phyloP scores from a whole-genome alignment of 768 basidiomycete species.

The Leucosporidium creatinivorum region DNA sequence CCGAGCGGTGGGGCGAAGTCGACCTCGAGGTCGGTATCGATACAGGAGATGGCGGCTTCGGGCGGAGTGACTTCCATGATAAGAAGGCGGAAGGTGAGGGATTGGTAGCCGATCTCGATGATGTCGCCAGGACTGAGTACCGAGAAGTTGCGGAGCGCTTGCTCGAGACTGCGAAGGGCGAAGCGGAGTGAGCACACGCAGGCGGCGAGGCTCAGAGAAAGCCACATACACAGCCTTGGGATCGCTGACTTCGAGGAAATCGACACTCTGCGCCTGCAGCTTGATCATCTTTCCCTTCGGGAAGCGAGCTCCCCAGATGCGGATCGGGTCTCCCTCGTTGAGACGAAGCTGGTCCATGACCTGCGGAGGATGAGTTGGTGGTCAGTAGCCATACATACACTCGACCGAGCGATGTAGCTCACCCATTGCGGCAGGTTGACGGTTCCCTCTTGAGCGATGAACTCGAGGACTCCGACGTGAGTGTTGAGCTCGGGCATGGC shows the following conservation, averaged over 20 bases:
- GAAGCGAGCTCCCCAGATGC: slow-evolving; percentile 78
- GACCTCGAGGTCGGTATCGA: slow-evolving; percentile 96
- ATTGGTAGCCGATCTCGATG: slow-evolving; percentile 96
- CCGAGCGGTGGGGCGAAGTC: slow-evolving; percentile 80
- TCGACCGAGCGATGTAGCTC: slow-evolving; percentile 22
- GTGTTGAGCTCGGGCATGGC: slow-evolving; percentile 68
- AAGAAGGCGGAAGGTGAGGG: slow-evolving; percentile 85
- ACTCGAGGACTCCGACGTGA: slow-evolving; percentile 95
- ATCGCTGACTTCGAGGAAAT: slow-evolving; percentile 95
- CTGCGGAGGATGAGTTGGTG: slow-evolving; percentile 31
- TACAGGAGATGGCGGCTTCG: slow-evolving; percentile 74
- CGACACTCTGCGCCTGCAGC: slow-evolving; percentile 86
- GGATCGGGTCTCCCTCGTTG: slow-evolving; percentile 89
- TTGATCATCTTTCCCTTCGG: slow-evolving; percentile 94
- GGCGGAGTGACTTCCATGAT: slow-evolving; percentile 89
- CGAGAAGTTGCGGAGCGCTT: slow-evolving; percentile 86
- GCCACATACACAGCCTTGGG: slow-evolving; percentile 86
- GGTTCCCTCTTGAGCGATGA: slow-evolving; percentile 92
- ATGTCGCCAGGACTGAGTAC: slow-evolving; percentile 90
- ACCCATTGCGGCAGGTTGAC: slow-evolving; percentile 94
- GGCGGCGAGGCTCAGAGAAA: not conserved
- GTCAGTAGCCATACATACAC: not conserved
- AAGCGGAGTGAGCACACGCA: not conserved
- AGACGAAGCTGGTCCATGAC: slow-evolving; percentile 97
- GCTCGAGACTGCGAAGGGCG: slow-evolving; percentile 64